Conservation (phyloP, 202 grass and related monocot species). For the Panicum virgatum region DNA sequence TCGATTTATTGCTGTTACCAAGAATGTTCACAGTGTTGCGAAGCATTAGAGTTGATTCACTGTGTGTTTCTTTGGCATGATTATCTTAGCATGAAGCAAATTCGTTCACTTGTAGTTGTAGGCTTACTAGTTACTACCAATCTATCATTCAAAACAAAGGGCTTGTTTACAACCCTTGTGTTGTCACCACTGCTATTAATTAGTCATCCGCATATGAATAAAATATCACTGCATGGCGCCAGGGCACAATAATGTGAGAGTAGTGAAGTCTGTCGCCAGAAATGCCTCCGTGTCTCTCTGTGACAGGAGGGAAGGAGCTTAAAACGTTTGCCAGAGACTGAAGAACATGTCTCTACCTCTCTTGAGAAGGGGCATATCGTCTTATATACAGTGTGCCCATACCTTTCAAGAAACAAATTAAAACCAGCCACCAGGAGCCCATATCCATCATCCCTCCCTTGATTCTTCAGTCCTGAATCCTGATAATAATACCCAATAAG, state of each 20-base stretch:
- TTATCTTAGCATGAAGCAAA: not conserved
- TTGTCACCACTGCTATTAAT: not conserved
- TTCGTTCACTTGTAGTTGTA: not conserved
- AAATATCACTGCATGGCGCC: not conserved
- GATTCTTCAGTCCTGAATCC: not conserved
- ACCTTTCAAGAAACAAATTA: not conserved
- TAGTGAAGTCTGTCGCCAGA: not conserved
- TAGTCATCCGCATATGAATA: not conserved
- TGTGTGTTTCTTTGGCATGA: no score
- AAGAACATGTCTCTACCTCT: not conserved
- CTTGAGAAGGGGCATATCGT: not conserved
- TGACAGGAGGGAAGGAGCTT: not conserved
- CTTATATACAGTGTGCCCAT: not conserved
- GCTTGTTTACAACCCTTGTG: not conserved
- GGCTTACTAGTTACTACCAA: not conserved
- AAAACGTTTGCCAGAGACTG: not conserved
- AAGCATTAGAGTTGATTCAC: no score
- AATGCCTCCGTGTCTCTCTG: no score
- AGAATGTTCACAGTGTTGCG: no score
- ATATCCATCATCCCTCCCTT: not conserved
- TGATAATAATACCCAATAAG: no score
- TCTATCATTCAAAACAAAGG: not conserved
- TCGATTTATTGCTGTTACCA: no score
- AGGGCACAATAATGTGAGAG: not conserved
- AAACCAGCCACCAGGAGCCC: not conserved